A percentile compares a stretch with the other conserved stretches of the same genome.
These are phyloP conservation scores for Friedmanniomyces simplex DNA, from an alignment of 495 filamentous ascomycete species.

Conservation along the genomic window DNA sequence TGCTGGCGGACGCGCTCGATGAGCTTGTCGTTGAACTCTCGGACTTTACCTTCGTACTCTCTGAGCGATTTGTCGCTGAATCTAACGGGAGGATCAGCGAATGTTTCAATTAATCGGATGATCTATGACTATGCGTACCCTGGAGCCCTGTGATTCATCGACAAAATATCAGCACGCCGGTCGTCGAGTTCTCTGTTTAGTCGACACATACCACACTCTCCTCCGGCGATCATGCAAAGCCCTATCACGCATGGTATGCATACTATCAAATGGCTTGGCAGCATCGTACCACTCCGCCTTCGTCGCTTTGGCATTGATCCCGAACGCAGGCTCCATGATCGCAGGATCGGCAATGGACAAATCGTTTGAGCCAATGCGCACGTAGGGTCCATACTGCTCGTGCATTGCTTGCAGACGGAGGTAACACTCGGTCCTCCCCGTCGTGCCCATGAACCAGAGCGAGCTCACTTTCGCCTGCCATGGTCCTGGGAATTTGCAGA, in stretches of 20 bases:
- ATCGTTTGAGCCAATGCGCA: slow-evolving; percentile 20
- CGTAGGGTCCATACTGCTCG: slow-evolving; percentile 15
- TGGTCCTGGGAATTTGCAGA: slow-evolving; percentile 39
- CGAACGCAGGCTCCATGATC: slow-evolving; percentile 30
- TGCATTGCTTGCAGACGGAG: slow-evolving; percentile 14
- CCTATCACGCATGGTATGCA: slow-evolving; percentile 33
- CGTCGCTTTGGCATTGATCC: slow-evolving; percentile 24
- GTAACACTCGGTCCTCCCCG: slow-evolving; percentile 1
- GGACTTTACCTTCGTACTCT: slow-evolving; percentile 31
- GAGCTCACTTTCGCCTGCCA: slow-evolving; percentile 33
- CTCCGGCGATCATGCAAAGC: slow-evolving; percentile 31
- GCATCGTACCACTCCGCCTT: slow-evolving; percentile 40
- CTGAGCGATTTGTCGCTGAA: slow-evolving; percentile 26
- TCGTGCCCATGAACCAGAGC: slow-evolving; percentile 24
- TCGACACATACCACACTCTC: slow-evolving; percentile 27
- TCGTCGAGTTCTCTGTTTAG: no score
- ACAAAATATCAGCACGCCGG: no score
- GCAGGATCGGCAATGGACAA: slow-evolving; percentile 34
- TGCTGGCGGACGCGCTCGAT: slow-evolving; percentile 19
- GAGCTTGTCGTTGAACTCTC: slow-evolving; percentile 26
- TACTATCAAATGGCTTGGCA: slow-evolving; percentile 24
- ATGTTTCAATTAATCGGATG: no score
- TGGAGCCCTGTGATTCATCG: no score
- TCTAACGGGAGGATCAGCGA: slow-evolving; percentile 17
- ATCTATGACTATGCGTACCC: no score